phyloP scores from a whole-genome alignment of 768 basidiomycete species.

The Macrocybe gigantea region DNA sequence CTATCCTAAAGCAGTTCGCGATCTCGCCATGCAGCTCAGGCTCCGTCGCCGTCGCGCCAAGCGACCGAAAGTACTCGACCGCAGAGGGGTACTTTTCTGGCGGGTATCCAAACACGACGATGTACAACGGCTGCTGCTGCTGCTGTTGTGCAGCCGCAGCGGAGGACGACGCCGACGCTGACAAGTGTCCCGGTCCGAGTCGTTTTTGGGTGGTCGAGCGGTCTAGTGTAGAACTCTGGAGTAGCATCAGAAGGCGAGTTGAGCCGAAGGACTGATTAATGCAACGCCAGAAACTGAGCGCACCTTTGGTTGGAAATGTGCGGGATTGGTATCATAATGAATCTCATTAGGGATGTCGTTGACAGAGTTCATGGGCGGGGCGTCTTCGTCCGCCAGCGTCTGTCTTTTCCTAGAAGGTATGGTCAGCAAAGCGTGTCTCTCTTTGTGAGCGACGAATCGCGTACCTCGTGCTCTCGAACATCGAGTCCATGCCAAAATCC shows the following conservation, averaged over 20 bases:
- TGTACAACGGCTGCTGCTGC: constrained; percentile 31
- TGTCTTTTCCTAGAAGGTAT: constrained; percentile 46
- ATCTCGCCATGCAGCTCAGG: constrained; percentile 64
- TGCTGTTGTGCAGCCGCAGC: constrained; percentile 13
- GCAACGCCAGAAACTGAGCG: constrained; percentile 11
- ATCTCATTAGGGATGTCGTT: constrained; percentile 67
- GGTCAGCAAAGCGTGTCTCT: background rate
- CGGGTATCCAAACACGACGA: constrained; percentile 89
- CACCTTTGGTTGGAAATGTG: constrained; percentile 42
- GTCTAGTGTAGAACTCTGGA: constrained; percentile 35
- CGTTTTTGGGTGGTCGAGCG: constrained; percentile 18
- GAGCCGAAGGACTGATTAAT: constrained; percentile 2
- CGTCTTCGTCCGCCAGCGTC: constrained; percentile 68
- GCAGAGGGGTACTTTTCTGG: constrained; percentile 68
- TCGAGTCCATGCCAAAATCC: constrained; percentile 80
- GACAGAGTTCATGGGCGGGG: constrained; percentile 71
- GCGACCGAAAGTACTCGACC: constrained; percentile 66
- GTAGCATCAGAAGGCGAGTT: background rate
- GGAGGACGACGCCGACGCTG: constrained; percentile 17
- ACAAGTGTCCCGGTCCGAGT: too few species aligned
- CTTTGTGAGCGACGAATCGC: constrained; percentile 4
- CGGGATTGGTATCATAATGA: constrained; percentile 32
- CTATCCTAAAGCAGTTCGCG: constrained; percentile 77
- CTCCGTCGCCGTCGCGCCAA: constrained; percentile 61
- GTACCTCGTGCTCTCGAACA: constrained; percentile 73